These are phyloP conservation scores for Vanrija humicola DNA, from an alignment of 1,284 basidiomycete species.

Conservation along the genomic window DNA sequence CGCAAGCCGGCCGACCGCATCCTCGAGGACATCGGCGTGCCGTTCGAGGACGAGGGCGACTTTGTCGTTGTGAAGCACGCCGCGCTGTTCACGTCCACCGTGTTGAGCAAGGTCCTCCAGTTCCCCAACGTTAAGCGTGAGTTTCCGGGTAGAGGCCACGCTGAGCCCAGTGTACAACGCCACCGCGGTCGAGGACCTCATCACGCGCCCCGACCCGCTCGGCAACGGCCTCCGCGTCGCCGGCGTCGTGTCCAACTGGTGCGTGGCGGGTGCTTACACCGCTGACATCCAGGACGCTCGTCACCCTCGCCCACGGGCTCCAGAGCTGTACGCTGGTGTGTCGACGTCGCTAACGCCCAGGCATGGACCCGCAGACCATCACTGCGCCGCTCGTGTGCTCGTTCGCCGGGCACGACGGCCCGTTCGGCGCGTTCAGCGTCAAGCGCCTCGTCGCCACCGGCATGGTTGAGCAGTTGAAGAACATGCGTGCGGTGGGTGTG, in stretches of 20 bases:
- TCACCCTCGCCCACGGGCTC: slow-evolving; percentile 66
- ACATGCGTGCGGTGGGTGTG: slow-evolving; percentile 58
- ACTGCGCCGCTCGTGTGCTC: slow-evolving; percentile 65
- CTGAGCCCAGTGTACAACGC: slow-evolving; percentile 55
- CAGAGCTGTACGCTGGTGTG: slow-evolving; percentile 3
- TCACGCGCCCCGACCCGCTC: slow-evolving; percentile 53
- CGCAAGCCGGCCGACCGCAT: slow-evolving; percentile 76
- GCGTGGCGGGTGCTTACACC: background rate
- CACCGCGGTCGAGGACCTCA: slow-evolving; percentile 71
- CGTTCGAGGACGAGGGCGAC: slow-evolving; percentile 74
- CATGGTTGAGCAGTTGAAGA: slow-evolving; percentile 69
- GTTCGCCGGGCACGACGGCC: slow-evolving; percentile 61
- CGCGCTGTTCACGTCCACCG: slow-evolving; percentile 73
- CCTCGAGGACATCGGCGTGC: slow-evolving; percentile 66
- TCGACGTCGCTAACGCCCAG: background rate
- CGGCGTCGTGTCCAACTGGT: slow-evolving; percentile 79
- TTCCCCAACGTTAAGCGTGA: slow-evolving; percentile 62
- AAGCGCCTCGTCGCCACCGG: slow-evolving; percentile 75
- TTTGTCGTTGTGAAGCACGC: slow-evolving; percentile 74
- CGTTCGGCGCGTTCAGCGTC: slow-evolving; percentile 80
- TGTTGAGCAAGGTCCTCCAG: slow-evolving; percentile 68
- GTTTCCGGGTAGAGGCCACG: background rate
- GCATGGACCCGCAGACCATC: slow-evolving; percentile 62
- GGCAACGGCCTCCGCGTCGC: slow-evolving; percentile 63
- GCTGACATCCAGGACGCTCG: slow-evolving; percentile 55